These are phyloP conservation scores for Mortierella sp. DNA, from an alignment of 371 early-diverging fungal genomes.

Conservation along the genomic window DNA sequence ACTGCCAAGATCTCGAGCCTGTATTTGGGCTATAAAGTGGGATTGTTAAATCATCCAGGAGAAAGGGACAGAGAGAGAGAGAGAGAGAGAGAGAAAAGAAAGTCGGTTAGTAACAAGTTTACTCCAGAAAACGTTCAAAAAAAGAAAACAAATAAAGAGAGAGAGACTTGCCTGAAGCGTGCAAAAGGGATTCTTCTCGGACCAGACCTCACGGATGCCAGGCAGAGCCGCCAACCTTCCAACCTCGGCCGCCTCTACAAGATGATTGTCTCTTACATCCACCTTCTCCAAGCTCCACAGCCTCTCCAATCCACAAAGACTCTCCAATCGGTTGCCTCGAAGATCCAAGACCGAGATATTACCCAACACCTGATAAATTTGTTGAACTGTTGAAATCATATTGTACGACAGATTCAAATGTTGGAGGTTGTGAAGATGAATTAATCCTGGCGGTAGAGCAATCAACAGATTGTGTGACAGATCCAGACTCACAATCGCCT, in stretches of 20 bases:
- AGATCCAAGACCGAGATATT: conserved; percentile 72
- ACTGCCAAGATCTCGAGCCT: conserved; percentile 62
- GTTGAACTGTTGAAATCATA: conserved; percentile 65
- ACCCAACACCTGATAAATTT: conserved; percentile 70
- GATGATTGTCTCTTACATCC: conserved; percentile 73
- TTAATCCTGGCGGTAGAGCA: conserved; percentile 65
- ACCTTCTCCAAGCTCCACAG: conserved; percentile 75
- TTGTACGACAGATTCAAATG: conserved; percentile 74
- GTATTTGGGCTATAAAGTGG: conserved; percentile 59
- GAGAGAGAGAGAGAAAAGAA: not conserved
- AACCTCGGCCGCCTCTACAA: conserved; percentile 67
- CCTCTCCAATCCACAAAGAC: conserved; percentile 73
- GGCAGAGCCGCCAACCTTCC: conserved; percentile 64
- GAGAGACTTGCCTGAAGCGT: conserved; percentile 54
- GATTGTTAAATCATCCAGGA: too few species aligned
- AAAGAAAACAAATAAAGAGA: not conserved
- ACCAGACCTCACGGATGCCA: conserved; percentile 67
- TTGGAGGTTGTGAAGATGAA: conserved; percentile 64
- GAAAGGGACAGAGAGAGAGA: too few species aligned
- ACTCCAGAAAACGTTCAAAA: not conserved
- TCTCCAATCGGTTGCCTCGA: conserved; percentile 67
- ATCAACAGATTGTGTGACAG: conserved; percentile 71
- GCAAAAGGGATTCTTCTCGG: conserved; percentile 69
- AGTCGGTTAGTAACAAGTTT: too few species aligned
- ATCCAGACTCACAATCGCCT: conserved; percentile 65